These are phyloP conservation scores for Delitschia confertaspora DNA, from an alignment of 495 filamentous ascomycete genomes.

Conservation along the genomic window DNA sequence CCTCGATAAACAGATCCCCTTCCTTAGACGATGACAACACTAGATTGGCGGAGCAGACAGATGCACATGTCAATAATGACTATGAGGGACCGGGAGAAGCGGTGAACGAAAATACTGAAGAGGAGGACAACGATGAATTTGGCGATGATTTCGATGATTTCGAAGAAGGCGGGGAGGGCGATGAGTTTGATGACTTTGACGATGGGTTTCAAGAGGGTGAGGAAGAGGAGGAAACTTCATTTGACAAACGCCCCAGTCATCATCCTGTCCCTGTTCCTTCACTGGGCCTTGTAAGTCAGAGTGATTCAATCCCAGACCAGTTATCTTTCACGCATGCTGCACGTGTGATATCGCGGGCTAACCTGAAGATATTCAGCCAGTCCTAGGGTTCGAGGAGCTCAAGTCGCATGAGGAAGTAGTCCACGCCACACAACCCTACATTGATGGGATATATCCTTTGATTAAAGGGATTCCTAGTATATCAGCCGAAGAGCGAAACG, in stretches of 20 bases:
- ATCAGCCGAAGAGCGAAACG: conserved; percentile 38
- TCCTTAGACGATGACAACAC: conserved; percentile 5
- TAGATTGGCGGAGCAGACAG: conserved; percentile 10
- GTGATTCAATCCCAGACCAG: conserved; percentile 23
- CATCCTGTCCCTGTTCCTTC: conserved; percentile 30
- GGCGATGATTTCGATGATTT: conserved; percentile 97
- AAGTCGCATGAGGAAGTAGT: conserved; percentile 16
- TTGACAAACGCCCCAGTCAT: conserved; percentile 32
- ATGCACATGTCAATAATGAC: conserved; percentile 33
- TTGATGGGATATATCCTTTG: conserved; percentile 49
- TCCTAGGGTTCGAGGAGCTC: conserved; percentile 60
- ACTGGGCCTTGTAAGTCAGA: conserved; percentile 28
- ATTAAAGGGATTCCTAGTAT: conserved; percentile 38
- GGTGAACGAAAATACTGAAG: conserved; percentile 31
- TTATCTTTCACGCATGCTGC: conserved; percentile 9
- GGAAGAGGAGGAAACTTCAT: conserved; percentile 39
- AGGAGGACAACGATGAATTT: conserved; percentile 47
- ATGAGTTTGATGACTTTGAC: conserved; percentile 87
- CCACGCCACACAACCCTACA: conserved; percentile 39
- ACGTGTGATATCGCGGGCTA: conserved; percentile 23
- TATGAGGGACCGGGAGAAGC: conserved; percentile 37
- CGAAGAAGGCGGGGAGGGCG: conserved; percentile 56
- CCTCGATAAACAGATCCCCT: conserved; percentile 31
- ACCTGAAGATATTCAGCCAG: conserved; percentile 41
- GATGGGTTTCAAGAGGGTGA: conserved; percentile 65